These are phyloP conservation scores for Chenopodium berlandieri DNA, from an alignment of 148 eudicot genomes.

Conservation along the genomic window DNA sequence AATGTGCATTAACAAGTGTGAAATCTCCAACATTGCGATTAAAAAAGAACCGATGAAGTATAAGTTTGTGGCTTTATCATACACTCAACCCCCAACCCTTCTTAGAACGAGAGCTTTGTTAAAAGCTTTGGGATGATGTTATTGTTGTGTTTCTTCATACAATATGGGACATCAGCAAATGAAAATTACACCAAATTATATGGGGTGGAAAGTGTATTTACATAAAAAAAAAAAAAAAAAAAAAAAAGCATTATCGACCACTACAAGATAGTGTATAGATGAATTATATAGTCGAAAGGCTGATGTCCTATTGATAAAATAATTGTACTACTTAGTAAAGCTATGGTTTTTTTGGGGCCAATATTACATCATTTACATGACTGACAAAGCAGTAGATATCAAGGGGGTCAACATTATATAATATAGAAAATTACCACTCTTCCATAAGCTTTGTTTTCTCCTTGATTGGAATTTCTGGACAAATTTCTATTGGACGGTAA, in stretches of 20 bases:
- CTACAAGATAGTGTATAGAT: neutral
- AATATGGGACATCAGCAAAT: neutral
- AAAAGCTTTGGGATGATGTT: too few relatives aligned
- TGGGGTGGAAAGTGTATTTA: too few relatives aligned
- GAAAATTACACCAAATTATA: too few relatives aligned
- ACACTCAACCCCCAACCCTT: too few relatives aligned
- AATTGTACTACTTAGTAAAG: neutral
- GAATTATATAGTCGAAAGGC: neutral
- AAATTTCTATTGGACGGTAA: constrained; percentile 84
- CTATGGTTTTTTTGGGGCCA: neutral
- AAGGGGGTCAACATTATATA: neutral
- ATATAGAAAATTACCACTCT: constrained; percentile 60
- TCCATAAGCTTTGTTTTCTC: constrained; percentile 93
- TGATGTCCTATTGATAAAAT: neutral
- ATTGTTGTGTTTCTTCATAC: neutral
- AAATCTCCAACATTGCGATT: too few relatives aligned
- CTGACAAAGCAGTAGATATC: neutral
- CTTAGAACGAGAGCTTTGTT: too few relatives aligned
- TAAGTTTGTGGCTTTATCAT: too few relatives aligned
- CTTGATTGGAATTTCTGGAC: constrained; percentile 74
- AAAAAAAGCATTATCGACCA: too few relatives aligned
- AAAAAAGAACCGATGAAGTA: too few relatives aligned
- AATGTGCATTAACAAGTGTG: too few relatives aligned
- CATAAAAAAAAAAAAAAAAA: too few relatives aligned
- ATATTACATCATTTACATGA: neutral